phyloP scores from a whole-genome alignment of 345 rosid species.

The Brassica cretica region DNA sequence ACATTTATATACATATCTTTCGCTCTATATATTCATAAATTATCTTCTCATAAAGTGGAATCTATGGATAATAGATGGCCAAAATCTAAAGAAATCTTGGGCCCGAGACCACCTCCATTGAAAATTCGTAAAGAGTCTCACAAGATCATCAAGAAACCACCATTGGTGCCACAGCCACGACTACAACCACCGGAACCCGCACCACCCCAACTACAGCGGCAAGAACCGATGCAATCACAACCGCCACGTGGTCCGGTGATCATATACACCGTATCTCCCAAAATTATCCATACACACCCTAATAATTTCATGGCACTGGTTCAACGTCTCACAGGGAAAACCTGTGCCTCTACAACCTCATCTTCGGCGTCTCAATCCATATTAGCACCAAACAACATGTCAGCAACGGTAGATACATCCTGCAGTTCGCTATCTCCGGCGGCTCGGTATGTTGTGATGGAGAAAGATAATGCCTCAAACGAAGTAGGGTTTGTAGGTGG shows the following conservation, averaged over 20 bases:
- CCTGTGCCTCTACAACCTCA: conserved; percentile 36
- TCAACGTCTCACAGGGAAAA: conserved; percentile 81
- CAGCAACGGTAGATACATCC: conserved; percentile 36
- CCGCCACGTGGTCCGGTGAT: conserved; percentile 64
- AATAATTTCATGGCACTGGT: conserved; percentile 80
- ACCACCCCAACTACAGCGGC: conserved; percentile 18
- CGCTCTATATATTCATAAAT: neutral
- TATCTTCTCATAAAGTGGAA: conserved; percentile 11
- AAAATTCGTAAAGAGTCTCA: conserved; percentile 69
- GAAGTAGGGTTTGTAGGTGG: conserved; percentile 45
- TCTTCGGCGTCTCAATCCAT: conserved; percentile 22
- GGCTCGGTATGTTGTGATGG: conserved; percentile 66
- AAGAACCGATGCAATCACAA: conserved; percentile 30
- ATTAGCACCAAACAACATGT: conserved; percentile 10
- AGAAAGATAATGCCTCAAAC: conserved; percentile 47
- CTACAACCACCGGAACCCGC: conserved; percentile 12
- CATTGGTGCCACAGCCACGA: conserved; percentile 47
- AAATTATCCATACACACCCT: conserved; percentile 81
- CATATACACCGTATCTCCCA: conserved; percentile 84
- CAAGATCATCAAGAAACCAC: conserved; percentile 74
- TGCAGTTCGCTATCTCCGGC: conserved; percentile 61
- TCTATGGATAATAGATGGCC: conserved; percentile 57
- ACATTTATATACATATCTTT: neutral
- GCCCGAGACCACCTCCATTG: conserved; percentile 77
- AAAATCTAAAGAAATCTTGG: conserved; percentile 64